Conservation (phyloP, 345 rosid species). For the Rhizophora apiculata region DNA sequence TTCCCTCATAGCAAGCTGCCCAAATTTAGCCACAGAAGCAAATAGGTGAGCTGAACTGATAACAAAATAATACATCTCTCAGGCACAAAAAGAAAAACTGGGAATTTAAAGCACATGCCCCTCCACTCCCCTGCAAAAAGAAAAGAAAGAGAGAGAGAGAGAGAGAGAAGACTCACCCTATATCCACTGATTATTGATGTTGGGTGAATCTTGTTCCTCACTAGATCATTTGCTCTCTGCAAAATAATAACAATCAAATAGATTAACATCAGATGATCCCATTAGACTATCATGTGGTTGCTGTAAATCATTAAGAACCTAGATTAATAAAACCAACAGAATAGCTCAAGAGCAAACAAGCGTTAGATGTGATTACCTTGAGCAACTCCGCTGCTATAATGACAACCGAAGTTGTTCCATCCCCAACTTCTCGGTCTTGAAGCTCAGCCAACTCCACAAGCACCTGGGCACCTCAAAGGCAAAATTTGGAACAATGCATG, state of each 20-base stretch:
- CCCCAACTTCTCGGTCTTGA: constrained; percentile 97
- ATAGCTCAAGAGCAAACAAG: not conserved
- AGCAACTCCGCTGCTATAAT: constrained; percentile 91
- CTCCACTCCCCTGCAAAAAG: no score
- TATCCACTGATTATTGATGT: constrained; percentile 95
- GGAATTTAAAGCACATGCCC: no score
- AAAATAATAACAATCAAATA: constrained; percentile 13
- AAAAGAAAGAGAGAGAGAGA: not conserved
- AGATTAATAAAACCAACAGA: not conserved
- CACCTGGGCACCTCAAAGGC: constrained; percentile 42
- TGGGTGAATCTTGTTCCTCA: constrained; percentile 96
- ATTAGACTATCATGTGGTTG: not conserved
- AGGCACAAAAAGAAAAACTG: no score
- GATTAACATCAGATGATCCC: constrained; percentile 7
- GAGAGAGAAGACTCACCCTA: constrained; percentile 47
- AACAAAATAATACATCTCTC: not conserved
- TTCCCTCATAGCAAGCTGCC: constrained; percentile 98
- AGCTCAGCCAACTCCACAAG: constrained; percentile 98
- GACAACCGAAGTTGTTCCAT: constrained; percentile 96
- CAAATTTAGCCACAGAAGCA: constrained; percentile 9
- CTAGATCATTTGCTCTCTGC: constrained; percentile 94
- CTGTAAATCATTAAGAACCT: not conserved
- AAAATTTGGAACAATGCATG: not conserved
- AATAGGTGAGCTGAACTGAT: not conserved
- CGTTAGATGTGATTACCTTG: constrained; percentile 39